Percentiles rank a stretch among this genome's conserved stretches.
Evolutionary conservation across 805 yeast genomes (phyloP).

Genomic region (Barnettozyma populi): DNA sequence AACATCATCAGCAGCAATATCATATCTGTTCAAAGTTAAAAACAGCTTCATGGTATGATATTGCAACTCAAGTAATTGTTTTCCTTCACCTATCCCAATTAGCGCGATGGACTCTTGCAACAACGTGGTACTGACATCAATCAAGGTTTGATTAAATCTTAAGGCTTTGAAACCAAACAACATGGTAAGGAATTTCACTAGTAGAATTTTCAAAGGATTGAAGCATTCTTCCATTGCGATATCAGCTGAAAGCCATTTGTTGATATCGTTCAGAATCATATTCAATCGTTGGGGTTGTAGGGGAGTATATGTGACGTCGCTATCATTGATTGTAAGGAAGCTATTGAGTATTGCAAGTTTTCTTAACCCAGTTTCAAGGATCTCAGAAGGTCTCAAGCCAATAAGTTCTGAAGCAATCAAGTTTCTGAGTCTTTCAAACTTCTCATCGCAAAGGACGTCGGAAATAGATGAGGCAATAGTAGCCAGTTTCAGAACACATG

Average conservation of each 20-base stretch:
- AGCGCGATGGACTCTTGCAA: constrained; percentile 41
- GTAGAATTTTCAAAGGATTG: constrained; percentile 41
- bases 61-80: constrained; percentile 36
- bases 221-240: constrained; percentile 55
- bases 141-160: constrained; percentile 19
- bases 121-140: constrained; percentile 34
- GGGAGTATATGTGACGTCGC: constrained; percentile 30
- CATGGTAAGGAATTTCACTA: constrained; percentile 40
- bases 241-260: constrained; percentile 58
- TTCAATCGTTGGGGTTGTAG: constrained; percentile 60
- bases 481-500: constrained; percentile 19
- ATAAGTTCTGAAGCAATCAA: constrained; percentile 59
- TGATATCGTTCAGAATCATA: constrained; percentile 51
- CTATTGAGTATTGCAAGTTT: constrained; percentile 44
- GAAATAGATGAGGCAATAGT: constrained; percentile 32
- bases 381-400: constrained; percentile 42
- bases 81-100: constrained; percentile 33
- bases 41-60: constrained; percentile 42
- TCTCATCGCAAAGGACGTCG: constrained; percentile 31
- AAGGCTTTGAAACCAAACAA: constrained; percentile 22
- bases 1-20: constrained; percentile 25
- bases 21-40: constrained; percentile 24
- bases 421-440: constrained; percentile 51
- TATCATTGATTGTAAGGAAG: constrained; percentile 28
- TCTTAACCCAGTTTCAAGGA: constrained; percentile 38